Conservation (phyloP, 2,329 filamentous ascomycete species). For the Onygenales sp. region DNA sequence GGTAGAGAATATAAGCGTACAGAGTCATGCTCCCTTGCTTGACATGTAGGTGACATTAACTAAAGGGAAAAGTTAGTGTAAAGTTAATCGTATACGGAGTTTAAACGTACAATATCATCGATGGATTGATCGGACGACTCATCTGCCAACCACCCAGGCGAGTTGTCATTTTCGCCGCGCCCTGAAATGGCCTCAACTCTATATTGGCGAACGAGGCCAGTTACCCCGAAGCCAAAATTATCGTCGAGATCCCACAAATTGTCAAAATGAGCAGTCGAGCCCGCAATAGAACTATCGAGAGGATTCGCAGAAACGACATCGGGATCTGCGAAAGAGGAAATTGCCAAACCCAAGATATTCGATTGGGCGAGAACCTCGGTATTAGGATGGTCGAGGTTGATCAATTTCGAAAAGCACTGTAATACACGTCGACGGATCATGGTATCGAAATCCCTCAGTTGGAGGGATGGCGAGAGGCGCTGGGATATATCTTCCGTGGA, state of each 20-base stretch:
- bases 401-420: conserved; percentile 87
- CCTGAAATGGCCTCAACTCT: conserved; percentile 61
- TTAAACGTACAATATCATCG: conserved; percentile 31
- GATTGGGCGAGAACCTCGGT: conserved; percentile 82
- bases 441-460: conserved; percentile 79
- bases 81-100: too few species aligned
- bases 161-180: conserved; percentile 53
- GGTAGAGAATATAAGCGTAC: conserved; percentile 60
- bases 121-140: conserved; percentile 29
- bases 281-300: conserved; percentile 83
- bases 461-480: conserved; percentile 71
- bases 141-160: conserved; percentile 32
- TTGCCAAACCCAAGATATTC: conserved; percentile 78
- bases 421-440: conserved; percentile 90
- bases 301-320: conserved; percentile 64
- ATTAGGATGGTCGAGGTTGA: conserved; percentile 76
- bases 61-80: conserved; percentile 16
- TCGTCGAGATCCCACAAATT: conserved; percentile 91
- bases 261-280: conserved; percentile 80
- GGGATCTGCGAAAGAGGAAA: conserved; percentile 86
- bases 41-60: conserved; percentile 57
- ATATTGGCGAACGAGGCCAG: conserved; percentile 71
- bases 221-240: conserved; percentile 90
- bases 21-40: conserved; percentile 82
- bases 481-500: conserved; percentile 79